Conservation (phyloP, 495 filamentous ascomycete species). For the Aspergillus haitiensis region DNA sequence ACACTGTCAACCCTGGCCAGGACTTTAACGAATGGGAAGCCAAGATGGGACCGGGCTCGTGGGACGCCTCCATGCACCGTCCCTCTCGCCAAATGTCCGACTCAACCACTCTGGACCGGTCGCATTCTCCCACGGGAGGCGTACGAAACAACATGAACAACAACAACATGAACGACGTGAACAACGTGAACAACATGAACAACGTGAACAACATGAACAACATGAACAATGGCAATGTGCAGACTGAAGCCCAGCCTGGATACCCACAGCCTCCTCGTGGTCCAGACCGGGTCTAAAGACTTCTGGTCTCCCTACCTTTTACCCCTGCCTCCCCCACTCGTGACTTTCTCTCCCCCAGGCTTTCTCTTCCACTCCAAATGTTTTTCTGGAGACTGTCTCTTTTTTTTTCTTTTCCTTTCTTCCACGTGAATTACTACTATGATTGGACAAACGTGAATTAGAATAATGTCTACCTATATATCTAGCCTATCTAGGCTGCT, state of each 20-base stretch:
- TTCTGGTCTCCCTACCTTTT: neutral
- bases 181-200: neutral
- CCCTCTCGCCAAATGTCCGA: slow-evolving; percentile 19
- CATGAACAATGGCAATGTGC: neutral
- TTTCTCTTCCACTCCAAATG: too few relatives aligned
- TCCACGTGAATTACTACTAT: too few relatives aligned
- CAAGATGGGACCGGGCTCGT: slow-evolving; percentile 23
- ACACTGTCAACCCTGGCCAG: slow-evolving; percentile 76
- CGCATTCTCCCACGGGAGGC: slow-evolving; percentile 14
- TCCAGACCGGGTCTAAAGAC: slow-evolving; percentile 4
- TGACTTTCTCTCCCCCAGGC: too few relatives aligned
- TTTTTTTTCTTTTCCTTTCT: too few relatives aligned
- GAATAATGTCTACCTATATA: too few relatives aligned
- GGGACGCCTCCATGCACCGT: slow-evolving; percentile 16
- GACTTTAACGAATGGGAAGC: slow-evolving; percentile 52
- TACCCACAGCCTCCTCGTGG: neutral
- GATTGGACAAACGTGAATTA: too few relatives aligned
- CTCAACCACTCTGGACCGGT: slow-evolving; percentile 18
- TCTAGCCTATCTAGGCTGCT: too few relatives aligned
- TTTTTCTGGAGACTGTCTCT: too few relatives aligned
- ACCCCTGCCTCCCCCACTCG: neutral
- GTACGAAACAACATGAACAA: neutral
- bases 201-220: neutral
- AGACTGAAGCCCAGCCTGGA: neutral
- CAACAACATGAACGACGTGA: neutral